Evolutionary conservation across 2,329 filamentous ascomycete genomes (phyloP), one percentile per base, ranked within the genome.

Genomic region (Nigrospora osmanthi): DNA sequence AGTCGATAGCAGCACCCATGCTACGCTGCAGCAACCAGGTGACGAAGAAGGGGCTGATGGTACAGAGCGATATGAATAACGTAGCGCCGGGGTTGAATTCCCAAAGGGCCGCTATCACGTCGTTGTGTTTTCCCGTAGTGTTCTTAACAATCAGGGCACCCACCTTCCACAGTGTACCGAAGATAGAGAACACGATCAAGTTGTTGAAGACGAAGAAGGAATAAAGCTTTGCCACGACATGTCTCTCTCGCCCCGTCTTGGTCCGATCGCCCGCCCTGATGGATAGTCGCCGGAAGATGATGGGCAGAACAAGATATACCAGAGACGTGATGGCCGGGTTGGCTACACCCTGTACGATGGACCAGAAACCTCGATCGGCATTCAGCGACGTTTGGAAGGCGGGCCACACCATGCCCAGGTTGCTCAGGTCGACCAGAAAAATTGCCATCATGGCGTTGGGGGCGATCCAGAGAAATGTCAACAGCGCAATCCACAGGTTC

Each of bases 161-260:
- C 55, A 90, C 89, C 1, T 72, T 71, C 81, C 88, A 96, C 14
- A 89, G 67, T 2, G 87, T 82, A 38, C 87, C 88, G 64, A 97
- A 97, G 13, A 95, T 72, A 11, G 90, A 96, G 65, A 97, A 97
- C 47, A 97, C 83, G 53, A 98, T 72, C 45, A 98, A 67, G 60
- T 97, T 97, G 76, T 98, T 98, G 73, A 98, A 89, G 43, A 96
- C 80, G 65, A 98, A 98, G 70, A 98, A 98, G 15, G 87, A 78
- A 66, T 94, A 98, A 3, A 98, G 76, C 64, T 95, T 94, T 50
- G 81, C 83, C 47, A 93, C 76, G 43, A 98, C 93, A 63, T 97
- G 91, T 30, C 89, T 78, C 62, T 98, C 93, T 44, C 93, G 81
- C 23, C 88, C 87, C 0, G 88, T 95, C 68, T 97, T 98, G 40